A percentile compares a stretch with the other conserved stretches of the same genome.
Conservation (phyloP, 495 filamentous ascomycete genomes). For the Hyaloscypha hepaticicola region DNA sequence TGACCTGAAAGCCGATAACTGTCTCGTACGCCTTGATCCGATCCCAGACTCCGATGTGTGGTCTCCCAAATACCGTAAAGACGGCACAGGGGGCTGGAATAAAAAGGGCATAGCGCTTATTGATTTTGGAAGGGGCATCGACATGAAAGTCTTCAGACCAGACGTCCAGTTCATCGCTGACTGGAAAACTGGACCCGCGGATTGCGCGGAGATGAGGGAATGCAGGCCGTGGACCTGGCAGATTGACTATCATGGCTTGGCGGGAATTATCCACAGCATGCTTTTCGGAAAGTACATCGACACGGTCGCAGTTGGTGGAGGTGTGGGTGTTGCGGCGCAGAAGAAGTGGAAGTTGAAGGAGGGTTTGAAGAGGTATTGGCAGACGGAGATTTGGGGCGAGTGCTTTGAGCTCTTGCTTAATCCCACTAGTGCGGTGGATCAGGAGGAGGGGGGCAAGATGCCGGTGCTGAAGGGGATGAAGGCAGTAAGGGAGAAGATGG, state of each 20-base stretch:
- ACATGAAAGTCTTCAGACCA: conserved; percentile 78
- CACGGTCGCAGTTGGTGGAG: conserved; percentile 56
- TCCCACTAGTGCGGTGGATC: conserved; percentile 60
- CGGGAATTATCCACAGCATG: conserved; percentile 79
- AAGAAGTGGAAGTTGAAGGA: conserved; percentile 73
- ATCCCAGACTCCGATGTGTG: conserved; percentile 45
- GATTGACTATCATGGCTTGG: conserved; percentile 90
- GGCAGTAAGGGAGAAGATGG: conserved; percentile 72
- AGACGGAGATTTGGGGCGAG: conserved; percentile 82
- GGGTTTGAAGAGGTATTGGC: conserved; percentile 89
- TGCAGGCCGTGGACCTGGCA: conserved; percentile 93
- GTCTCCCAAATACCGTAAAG: conserved; percentile 56
- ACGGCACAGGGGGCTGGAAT: conserved; percentile 75
- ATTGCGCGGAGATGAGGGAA: conserved; percentile 95
- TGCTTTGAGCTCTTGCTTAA: conserved; percentile 88
- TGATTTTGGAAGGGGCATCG: conserved; percentile 93
- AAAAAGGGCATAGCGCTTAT: conserved; percentile 81
- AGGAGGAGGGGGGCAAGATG: conserved; percentile 58
- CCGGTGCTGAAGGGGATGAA: conserved; percentile 68
- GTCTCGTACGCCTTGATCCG: conserved; percentile 77
- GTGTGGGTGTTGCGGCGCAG: conserved; percentile 47
- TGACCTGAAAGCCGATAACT: conserved; percentile 94
- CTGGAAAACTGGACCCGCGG: conserved; percentile 79
- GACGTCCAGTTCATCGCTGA: conserved; percentile 89
- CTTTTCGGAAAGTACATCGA: conserved; percentile 96